Conservation (phyloP, 306 rosid genomes). For the Corylus avellana region DNA sequence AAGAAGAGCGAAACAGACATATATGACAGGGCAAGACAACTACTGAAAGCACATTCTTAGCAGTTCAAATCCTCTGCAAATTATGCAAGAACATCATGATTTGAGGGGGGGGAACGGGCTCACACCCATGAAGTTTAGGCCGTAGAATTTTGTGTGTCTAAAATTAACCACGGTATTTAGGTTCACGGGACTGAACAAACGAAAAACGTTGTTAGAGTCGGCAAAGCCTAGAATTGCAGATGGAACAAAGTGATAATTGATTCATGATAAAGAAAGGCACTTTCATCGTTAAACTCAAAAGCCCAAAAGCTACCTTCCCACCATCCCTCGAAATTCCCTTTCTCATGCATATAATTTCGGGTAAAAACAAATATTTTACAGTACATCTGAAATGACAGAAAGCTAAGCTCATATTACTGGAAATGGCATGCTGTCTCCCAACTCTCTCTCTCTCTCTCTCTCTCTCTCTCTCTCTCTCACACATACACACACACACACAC, state of each 20-base stretch:
- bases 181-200: conserved; percentile 11
- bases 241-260: conserved; percentile 35
- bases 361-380: conserved; percentile 34
- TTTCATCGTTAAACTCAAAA: conserved; percentile 76
- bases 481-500: neutral
- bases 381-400: conserved; percentile 58
- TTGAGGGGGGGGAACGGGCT: neutral
- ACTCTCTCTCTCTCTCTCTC: conserved; percentile 26
- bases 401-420: conserved; percentile 43
- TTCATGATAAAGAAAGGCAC: conserved; percentile 65
- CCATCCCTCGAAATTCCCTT: conserved; percentile 36
- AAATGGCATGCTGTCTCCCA: conserved; percentile 48
- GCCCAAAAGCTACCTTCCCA: conserved; percentile 49
- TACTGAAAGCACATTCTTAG: neutral
- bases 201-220: conserved; percentile 6
- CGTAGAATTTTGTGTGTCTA: neutral
- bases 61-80: neutral
- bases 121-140: conserved; percentile 19
- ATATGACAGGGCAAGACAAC: neutral
- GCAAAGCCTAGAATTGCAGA: conserved; percentile 17
- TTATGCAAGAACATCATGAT: neutral
- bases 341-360: conserved; percentile 30
- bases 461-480: neutral
- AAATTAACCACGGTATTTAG: conserved; percentile 20
- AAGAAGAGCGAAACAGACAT: neutral